Conservation (phyloP, 345 rosid genomes). For the Rhodamnia argentea region DNA sequence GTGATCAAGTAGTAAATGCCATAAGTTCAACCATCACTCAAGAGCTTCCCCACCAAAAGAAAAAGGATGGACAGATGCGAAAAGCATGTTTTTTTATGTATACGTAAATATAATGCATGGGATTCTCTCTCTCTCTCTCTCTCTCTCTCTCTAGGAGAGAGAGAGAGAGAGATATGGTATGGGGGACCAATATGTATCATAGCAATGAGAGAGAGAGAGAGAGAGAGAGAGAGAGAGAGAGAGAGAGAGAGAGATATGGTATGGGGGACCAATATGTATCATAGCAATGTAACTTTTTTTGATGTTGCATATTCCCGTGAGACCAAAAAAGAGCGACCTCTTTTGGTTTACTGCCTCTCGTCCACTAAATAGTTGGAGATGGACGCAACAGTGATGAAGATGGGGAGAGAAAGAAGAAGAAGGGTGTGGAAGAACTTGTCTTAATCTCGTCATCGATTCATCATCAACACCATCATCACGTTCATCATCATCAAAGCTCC, state of each 20-base stretch:
- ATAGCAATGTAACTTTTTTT: background rate
- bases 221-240: background rate
- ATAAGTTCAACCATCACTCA: background rate
- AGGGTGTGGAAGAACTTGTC: background rate
- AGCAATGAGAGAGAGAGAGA: background rate
- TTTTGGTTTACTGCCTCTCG: background rate
- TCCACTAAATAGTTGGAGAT: constrained; percentile 10
- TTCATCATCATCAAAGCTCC: background rate
- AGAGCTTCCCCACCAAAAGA: background rate
- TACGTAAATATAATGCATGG: constrained; percentile 61
- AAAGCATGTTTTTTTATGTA: constrained; percentile 25
- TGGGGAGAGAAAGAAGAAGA: background rate
- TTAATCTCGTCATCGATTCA: constrained; percentile 35
- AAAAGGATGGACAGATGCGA: background rate
- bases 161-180: background rate
- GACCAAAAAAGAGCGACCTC: constrained; percentile 6
- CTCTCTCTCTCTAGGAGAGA: background rate
- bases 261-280: constrained; percentile 13
- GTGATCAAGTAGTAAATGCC: background rate
- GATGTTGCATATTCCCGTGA: constrained; percentile 10
- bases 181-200: constrained; percentile 13
- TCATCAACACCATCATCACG: constrained; percentile 19
- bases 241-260: background rate
- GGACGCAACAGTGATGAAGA: background rate
- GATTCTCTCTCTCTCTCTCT: constrained; percentile 9